These are phyloP conservation scores for Amyloporia xantha DNA, from an alignment of 768 basidiomycete species.

Conservation along the genomic window DNA sequence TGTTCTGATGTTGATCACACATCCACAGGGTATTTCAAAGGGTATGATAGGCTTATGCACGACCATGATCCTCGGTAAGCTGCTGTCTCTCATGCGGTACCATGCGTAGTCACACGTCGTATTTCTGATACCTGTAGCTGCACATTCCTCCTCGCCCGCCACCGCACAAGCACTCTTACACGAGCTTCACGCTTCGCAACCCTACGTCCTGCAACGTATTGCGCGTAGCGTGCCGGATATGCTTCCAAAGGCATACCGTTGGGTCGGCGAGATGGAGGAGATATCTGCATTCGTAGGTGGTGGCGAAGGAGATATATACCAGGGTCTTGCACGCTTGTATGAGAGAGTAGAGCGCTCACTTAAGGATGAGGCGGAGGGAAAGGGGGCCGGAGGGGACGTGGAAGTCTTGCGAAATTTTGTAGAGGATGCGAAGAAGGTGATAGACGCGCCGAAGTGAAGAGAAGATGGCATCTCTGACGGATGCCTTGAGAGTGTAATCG, in stretches of 20 bases:
- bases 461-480: no score
- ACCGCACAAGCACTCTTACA: conserved; percentile 51
- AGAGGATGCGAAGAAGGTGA: conserved; percentile 33
- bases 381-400: conserved; percentile 29
- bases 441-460: conserved; percentile 12
- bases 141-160: conserved; percentile 50
- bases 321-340: conserved; percentile 42
- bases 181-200: conserved; percentile 43
- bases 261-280: conserved; percentile 60
- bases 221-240: conserved; percentile 36
- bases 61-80: conserved; percentile 49
- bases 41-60: conserved; percentile 44
- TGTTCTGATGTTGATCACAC: not conserved
- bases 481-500: no score
- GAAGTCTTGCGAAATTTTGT: conserved; percentile 38
- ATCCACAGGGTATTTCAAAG: conserved; percentile 46
- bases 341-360: conserved; percentile 36
- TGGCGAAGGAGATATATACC: conserved; percentile 35
- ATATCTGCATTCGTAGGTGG: conserved; percentile 45
- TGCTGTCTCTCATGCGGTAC: not conserved
- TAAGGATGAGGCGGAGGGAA: conserved; percentile 25
- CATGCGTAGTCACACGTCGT: conserved; percentile 7
- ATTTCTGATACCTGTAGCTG: conserved; percentile 29
- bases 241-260: conserved; percentile 59
- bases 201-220: conserved; percentile 35